A percentile compares a stretch with the other conserved stretches of the same genome.
phyloP scores from a whole-genome alignment of 1,284 basidiomycete species.

The Porodaedalea pini region DNA sequence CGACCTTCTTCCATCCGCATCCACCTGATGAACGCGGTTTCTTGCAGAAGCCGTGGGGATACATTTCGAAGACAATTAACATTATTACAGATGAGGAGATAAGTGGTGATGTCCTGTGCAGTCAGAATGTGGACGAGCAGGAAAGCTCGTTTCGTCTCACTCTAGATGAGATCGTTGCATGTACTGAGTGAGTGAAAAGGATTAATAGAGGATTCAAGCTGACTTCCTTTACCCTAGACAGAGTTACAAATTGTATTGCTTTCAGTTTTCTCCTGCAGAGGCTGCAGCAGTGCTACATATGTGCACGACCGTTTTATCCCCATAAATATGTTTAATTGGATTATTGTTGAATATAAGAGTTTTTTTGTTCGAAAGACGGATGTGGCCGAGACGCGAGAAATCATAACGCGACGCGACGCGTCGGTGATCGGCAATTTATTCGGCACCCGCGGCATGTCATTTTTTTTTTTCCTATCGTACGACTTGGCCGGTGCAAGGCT shows the following conservation, averaged over 20 bases:
- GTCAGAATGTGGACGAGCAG: not conserved
- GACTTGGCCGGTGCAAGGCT: not conserved
- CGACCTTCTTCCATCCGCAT: not conserved
- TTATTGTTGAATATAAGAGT: not conserved
- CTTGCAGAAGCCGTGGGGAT: constrained; percentile 7
- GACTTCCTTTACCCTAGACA: not conserved
- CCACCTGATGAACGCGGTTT: not conserved
- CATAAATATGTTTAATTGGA: not conserved
- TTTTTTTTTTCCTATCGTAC: not conserved
- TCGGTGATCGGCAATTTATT: not conserved
- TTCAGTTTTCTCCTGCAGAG: constrained; percentile 7
- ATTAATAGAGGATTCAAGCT: not conserved
- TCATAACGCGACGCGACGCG: not conserved
- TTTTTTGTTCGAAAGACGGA: too few relatives aligned
- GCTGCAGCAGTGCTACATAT: not conserved
- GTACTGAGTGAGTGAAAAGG: not conserved
- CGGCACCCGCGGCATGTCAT: not conserved
- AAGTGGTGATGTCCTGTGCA: not conserved
- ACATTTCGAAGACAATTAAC: not conserved
- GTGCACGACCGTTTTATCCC: not conserved
- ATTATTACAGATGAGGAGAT: not conserved
- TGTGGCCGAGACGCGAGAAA: too few relatives aligned
- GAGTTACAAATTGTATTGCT: constrained; percentile 2
- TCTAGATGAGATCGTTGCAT: not conserved
- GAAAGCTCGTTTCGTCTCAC: not conserved